Evolutionary conservation across 73 alveolate species (phyloP), one percentile per base, ranked within the genome.

Genomic region (Effrenium voratum): DNA sequence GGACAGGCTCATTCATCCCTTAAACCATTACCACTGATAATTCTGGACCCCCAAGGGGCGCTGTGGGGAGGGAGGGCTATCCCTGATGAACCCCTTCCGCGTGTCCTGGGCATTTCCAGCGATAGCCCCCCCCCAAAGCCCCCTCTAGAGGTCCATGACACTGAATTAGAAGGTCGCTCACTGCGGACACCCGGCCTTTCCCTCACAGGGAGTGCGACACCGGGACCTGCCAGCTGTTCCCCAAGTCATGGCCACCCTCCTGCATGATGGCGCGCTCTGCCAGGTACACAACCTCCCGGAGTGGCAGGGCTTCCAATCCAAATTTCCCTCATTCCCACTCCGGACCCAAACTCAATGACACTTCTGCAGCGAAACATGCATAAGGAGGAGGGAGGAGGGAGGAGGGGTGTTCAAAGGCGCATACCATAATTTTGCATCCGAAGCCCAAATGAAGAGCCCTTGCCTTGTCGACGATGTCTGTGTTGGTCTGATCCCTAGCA

Each of bases 161-260:
- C n/a, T n/a, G n/a, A n/a, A n/a, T n/a, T n/a, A n/a, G n/a, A n/a
- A n/a, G n/a, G n/a, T n/a, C n/a, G n/a, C n/a, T n/a, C n/a, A n/a
- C n/a, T n/a, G 63, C 63, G 26, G 63, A 8, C 63, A 52, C 63
- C 8, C 19, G 19, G 63, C 45, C 70, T 45, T 30, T 22, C 59
- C 46, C 66, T 46, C 68, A 46, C 22, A 80, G 91, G 12, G 63
- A 50, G 70, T 66, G 44, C 46, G 91, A 80, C 70, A 80, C 91
- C 46, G 0, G 91, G 91, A 80, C 91, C 91, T 45, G 68, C 91
- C 44, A 30, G 40, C 70, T 80, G 91, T 80, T 80, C 63, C 91
- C 91, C 22, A 80, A 47, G 91, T 80, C 91, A 66, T 80, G 95
- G 6, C 95, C 95, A 44, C 95, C 95, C 95, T 87, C 85, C 85